Percentiles rank a stretch among this genome's conserved stretches.
These are phyloP conservation scores for Claviceps pusilla DNA, from an alignment of 2,329 filamentous ascomycete species.

Conservation along the genomic window DNA sequence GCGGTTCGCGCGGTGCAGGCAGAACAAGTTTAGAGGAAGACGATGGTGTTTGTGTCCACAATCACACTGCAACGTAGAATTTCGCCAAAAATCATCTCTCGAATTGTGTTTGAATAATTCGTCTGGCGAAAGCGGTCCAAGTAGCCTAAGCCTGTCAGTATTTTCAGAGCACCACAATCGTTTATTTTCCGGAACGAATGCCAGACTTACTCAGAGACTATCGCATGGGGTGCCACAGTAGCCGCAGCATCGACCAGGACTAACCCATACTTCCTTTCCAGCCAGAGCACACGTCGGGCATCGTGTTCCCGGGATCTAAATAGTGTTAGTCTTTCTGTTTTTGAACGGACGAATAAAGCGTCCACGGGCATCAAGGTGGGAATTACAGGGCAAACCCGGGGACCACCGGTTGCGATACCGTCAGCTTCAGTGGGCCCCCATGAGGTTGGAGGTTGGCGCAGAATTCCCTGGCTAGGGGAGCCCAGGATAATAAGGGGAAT, in stretches of 20 bases:
- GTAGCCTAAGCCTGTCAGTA: neutral
- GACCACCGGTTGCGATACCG: conserved; percentile 5
- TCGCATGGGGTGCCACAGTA: conserved; percentile 34
- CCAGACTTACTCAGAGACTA: conserved; percentile 1
- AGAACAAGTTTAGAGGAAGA: neutral
- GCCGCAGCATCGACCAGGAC: conserved; percentile 35
- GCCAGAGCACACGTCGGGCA: conserved; percentile 35
- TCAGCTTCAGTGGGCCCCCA: neutral
- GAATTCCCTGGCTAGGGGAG: neutral
- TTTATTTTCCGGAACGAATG: neutral
- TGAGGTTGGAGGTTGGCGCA: neutral
- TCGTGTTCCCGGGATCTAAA: conserved; percentile 32
- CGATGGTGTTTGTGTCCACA: neutral
- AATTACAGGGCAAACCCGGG: conserved; percentile 4
- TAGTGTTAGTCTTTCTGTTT: neutral
- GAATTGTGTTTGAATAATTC: neutral
- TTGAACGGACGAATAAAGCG: neutral
- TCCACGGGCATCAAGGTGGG: neutral
- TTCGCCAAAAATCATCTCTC: neutral
- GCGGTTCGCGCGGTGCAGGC: neutral
- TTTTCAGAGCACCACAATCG: neutral
- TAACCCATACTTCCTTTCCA: conserved; percentile 41
- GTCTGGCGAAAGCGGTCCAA: neutral
- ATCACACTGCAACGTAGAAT: neutral
- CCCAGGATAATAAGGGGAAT: neutral